Base-by-base conservation (phyloP, 2,329 filamentous ascomycete genomes). In the Fusarium mexicanum region DNA sequence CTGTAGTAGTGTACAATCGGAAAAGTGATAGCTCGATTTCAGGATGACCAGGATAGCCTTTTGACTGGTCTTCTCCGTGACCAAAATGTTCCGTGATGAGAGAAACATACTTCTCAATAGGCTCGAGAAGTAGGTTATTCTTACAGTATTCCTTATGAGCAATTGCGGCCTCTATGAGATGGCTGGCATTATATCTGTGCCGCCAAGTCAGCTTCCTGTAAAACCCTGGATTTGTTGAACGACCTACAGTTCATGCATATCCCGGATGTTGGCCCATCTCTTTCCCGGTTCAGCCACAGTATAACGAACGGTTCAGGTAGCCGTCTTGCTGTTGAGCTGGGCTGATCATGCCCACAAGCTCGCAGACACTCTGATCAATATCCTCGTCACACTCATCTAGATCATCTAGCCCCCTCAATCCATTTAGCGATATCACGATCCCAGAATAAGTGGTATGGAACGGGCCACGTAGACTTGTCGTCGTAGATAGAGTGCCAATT, bases 231-330 rank as follows among this genome's bases (percentile, higher is more conserved):
- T 55, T n/a, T 29, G 14, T 35, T 16, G 29, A 58, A 14, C 11
- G n/a, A 79, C 83, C 80, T 80, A 89, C 84, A 91, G 77, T 78
- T 91, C 90, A 80, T 91, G 89, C 81, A 90, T 85, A 78, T 91
- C 90, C 57, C 20, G n/a, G 22, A 91, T 73, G 72, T 91, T 91
- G 0, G 86, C 85, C 82, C 88, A 91, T 20, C 89, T 79, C 58
- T 87, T 86, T 2, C 81, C 84, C 0, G 87, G 88, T 53, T 88
- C 87, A 2, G 90, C 86, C 1, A 91, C 86, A 1, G 88, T 90
- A 71, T 87, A 91, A 77, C 91, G 89, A 9, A 90, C 86, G 75
- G 75, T 91, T 91, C 35, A 92, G 78, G 77, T 91, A 91, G 5
- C 90, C 90, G 74, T 91, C 90, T 5, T 83, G 79, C 61, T 89